phyloP scores from a whole-genome alignment of 352 stramenopile species.

The Pythium rishiriense region DNA sequence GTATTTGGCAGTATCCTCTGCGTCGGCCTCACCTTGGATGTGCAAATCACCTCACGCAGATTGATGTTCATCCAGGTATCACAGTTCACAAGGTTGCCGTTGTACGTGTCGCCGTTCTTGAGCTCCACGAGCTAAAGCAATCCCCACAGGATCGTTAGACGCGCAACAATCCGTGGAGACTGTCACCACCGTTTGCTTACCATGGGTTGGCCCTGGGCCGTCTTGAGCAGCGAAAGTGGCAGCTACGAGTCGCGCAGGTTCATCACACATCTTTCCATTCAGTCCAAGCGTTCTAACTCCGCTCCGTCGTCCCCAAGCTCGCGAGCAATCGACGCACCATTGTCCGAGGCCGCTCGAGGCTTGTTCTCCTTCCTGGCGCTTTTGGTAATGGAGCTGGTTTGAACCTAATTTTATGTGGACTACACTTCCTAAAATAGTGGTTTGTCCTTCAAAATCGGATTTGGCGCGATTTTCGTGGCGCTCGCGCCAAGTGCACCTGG shows the following conservation, averaged over 20 bases:
- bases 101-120: constrained; percentile 99
- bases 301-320: neutral
- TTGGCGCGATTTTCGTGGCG: constrained; percentile 25
- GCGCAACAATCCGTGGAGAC: neutral
- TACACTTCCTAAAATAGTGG: constrained; percentile 22
- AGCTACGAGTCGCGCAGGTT: constrained; percentile 56
- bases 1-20: too few species aligned
- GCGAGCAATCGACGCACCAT: constrained; percentile 25
- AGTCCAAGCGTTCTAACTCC: neutral
- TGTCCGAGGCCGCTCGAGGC: neutral
- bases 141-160: neutral
- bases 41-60: constrained; percentile 98
- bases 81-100: constrained; percentile 96
- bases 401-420: constrained; percentile 25
- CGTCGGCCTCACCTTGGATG: constrained; percentile 74
- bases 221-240: constrained; percentile 95
- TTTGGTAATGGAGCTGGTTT: constrained; percentile 11
- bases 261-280: neutral
- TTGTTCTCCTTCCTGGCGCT: constrained; percentile 22
- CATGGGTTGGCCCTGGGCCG: constrained; percentile 94
- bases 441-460: neutral
- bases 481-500: constrained; percentile 11
- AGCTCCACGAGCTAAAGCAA: constrained; percentile 94
- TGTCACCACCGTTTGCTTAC: constrained; percentile 31
- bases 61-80: constrained; percentile 99